These are phyloP conservation scores for Symbiodinium pilosum DNA, from an alignment of 73 alveolate species.

Conservation along the genomic window DNA sequence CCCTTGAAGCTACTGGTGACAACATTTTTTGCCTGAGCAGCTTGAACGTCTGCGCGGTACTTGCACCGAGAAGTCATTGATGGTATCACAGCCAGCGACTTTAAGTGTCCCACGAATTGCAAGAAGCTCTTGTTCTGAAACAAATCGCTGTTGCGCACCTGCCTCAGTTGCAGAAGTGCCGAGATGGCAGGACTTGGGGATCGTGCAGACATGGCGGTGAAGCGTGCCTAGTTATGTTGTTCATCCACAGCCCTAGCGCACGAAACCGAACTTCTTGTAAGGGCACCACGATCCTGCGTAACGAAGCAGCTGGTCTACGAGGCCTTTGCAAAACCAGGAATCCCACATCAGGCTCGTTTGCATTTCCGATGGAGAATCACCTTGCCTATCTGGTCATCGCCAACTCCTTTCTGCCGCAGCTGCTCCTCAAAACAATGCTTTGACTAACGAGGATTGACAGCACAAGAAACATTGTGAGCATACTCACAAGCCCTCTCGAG, in stretches of 20 bases:
- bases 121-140: conserved; percentile 97
- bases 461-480: not conserved
- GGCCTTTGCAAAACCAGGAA: not conserved
- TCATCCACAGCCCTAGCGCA: not conserved
- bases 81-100: too few species aligned
- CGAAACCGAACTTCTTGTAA: not conserved
- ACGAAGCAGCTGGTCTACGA: conserved; percentile 82
- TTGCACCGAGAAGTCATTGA: too few species aligned
- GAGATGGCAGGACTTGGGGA: not conserved
- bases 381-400: conserved; percentile 81
- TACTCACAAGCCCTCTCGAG: not conserved
- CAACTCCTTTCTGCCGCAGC: conserved; percentile 64
- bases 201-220: not conserved
- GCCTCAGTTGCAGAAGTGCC: not conserved
- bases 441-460: not conserved
- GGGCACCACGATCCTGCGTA: conserved; percentile 47
- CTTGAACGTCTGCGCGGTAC: too few species aligned
- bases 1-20: conserved; percentile 88
- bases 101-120: conserved; percentile 88
- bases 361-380: not conserved
- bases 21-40: conserved; percentile 51
- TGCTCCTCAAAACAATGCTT: conserved; percentile 17
- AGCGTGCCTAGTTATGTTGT: not conserved
- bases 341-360: not conserved
- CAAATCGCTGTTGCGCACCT: conserved; percentile 96